phyloP scores from a whole-genome alignment of 2,329 filamentous ascomycete genomes.

The Ascochyta rabiei region DNA sequence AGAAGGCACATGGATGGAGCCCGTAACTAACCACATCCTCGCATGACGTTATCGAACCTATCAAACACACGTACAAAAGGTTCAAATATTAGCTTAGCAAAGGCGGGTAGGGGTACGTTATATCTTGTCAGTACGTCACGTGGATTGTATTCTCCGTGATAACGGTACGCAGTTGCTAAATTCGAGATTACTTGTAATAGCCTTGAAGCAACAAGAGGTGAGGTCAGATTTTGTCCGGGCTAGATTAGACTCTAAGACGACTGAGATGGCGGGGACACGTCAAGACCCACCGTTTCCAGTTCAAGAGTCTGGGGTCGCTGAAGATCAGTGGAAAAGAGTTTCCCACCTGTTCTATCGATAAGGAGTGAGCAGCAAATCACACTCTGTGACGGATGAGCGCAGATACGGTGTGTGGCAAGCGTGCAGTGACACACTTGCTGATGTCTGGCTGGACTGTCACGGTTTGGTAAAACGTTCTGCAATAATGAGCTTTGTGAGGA shows the following conservation, averaged over 20 bases:
- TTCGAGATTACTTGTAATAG: not conserved
- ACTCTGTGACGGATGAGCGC: not conserved
- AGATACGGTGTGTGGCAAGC: not conserved
- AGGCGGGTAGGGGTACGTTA: not conserved
- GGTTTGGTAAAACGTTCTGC: not conserved
- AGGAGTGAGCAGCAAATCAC: conserved; percentile 4
- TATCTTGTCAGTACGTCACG: not conserved
- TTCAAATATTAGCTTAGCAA: not conserved
- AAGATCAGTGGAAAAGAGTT: not conserved
- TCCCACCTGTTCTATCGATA: conserved; percentile 7
- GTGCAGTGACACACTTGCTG: conserved; percentile 7
- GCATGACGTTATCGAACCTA: not conserved
- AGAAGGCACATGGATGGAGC: not conserved
- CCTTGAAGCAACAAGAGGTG: not conserved
- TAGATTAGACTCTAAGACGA: conserved; percentile 3
- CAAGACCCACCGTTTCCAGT: conserved; percentile 7
- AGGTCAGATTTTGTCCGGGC: not conserved
- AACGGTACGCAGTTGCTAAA: not conserved
- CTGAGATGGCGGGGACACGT: not conserved
- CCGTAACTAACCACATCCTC: conserved; percentile 1
- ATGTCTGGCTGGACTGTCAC: not conserved
- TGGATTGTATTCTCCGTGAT: conserved; percentile 4
- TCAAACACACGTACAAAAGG: not conserved
- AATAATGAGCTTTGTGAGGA: not conserved
- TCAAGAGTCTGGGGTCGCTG: conserved; percentile 2